A percentile compares a stretch with the other conserved stretches of the same genome.
These are phyloP conservation scores for Apiospora malaysiana DNA, from an alignment of 2,329 filamentous ascomycete genomes.

Conservation along the genomic window DNA sequence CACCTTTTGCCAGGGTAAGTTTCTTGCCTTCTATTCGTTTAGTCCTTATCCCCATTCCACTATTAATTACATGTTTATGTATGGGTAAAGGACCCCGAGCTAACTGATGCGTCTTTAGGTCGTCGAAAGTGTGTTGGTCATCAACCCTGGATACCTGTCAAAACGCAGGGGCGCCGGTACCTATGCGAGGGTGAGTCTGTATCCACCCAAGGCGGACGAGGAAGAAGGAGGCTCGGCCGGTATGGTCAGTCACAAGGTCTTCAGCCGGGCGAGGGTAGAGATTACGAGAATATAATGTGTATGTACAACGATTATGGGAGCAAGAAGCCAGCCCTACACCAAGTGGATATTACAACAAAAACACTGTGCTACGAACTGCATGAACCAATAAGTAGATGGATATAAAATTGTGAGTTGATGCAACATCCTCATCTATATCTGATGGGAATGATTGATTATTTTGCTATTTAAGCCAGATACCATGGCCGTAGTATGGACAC, in stretches of 20 bases:
- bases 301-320: background rate
- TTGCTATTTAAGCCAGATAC: background rate
- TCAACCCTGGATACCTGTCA: slow-evolving; percentile 89
- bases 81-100: background rate
- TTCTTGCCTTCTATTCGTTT: slow-evolving; percentile 11
- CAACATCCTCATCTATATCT: background rate
- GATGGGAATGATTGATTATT: background rate
- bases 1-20: slow-evolving; percentile 85
- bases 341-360: background rate
- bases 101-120: slow-evolving; percentile 61
- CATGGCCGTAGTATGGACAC: background rate
- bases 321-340: background rate
- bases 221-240: slow-evolving; percentile 61
- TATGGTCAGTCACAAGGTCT: slow-evolving; percentile 76
- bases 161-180: slow-evolving; percentile 86
- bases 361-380: background rate
- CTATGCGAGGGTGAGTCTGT: slow-evolving; percentile 79
- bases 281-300: slow-evolving; percentile 73
- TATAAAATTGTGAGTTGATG: background rate
- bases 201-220: slow-evolving; percentile 66
- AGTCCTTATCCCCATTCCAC: background rate
- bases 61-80: slow-evolving; percentile 2
- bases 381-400: background rate
- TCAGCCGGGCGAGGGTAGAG: slow-evolving; percentile 84
- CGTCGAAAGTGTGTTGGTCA: slow-evolving; percentile 84